A percentile compares a stretch with the other conserved stretches of the same genome.
Evolutionary conservation across 2,329 filamentous ascomycete genomes (phyloP).

Genomic region (Fusarium acutatum): DNA sequence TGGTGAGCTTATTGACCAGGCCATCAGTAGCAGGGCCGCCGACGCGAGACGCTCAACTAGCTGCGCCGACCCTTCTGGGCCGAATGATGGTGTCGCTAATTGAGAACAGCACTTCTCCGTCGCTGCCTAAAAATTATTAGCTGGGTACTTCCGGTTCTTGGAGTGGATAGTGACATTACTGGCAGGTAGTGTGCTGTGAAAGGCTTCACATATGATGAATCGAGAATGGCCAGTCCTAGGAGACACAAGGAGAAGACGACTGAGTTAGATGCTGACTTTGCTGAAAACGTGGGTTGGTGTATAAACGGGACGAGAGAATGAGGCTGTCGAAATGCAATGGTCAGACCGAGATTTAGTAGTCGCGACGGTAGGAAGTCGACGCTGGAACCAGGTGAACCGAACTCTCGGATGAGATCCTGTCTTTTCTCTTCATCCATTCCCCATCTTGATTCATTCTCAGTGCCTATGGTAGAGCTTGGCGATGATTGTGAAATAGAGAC

Average conservation of each 20-base stretch:
- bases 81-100: background rate
- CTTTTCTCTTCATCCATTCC: background rate
- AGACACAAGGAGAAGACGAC: background rate
- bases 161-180: background rate
- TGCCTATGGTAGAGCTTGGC: background rate
- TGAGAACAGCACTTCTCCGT: background rate
- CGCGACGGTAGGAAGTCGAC: background rate
- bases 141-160: too few species aligned
- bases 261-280: background rate
- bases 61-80: background rate
- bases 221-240: background rate
- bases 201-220: background rate
- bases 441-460: background rate
- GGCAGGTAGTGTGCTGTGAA: background rate
- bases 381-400: accelerated
- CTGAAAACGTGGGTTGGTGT: constrained; percentile 2
- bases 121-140: too few species aligned
- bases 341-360: background rate
- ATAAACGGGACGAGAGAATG: constrained; percentile 1
- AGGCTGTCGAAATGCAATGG: constrained; percentile 1
- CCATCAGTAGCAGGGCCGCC: background rate
- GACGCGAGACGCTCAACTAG: background rate
- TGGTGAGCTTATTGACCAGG: background rate
- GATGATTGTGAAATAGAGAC: background rate
- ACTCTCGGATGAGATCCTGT: background rate